These are phyloP conservation scores for Rhizophlyctis rosea DNA, from an alignment of 192 early-diverging fungal genomes.

Conservation along the genomic window DNA sequence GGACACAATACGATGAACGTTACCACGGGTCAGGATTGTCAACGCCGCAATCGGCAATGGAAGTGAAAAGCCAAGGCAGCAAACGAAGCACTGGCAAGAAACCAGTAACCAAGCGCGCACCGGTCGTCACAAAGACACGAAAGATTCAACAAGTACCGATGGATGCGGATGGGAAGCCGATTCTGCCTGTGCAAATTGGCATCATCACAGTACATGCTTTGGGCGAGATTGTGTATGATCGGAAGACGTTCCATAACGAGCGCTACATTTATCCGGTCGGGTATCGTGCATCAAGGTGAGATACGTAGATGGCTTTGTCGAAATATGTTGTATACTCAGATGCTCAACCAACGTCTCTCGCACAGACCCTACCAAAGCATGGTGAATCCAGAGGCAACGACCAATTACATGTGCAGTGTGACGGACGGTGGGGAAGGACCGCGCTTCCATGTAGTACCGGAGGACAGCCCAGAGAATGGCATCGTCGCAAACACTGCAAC, in stretches of 20 bases:
- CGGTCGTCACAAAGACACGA: constrained; percentile 16
- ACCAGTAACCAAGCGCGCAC: not conserved
- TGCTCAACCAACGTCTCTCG: not conserved
- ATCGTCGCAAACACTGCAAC: constrained; percentile 77
- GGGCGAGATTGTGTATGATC: constrained; percentile 73
- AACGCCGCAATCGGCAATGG: not conserved
- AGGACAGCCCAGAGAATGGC: constrained; percentile 69
- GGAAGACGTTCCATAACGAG: constrained; percentile 79
- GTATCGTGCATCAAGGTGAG: constrained; percentile 57
- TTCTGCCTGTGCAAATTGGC: constrained; percentile 76
- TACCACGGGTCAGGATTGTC: not conserved
- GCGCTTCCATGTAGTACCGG: constrained; percentile 77
- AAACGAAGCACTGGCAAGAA: not conserved
- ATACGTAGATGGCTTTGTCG: too few relatives aligned
- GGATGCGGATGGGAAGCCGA: constrained; percentile 65
- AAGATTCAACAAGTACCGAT: constrained; percentile 28
- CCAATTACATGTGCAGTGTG: constrained; percentile 66
- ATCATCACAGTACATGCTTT: constrained; percentile 69
- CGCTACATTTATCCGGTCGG: constrained; percentile 92
- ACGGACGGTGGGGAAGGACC: constrained; percentile 75
- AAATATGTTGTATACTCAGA: too few relatives aligned
- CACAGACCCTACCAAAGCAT: constrained; percentile 66
- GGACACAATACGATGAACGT: not conserved
- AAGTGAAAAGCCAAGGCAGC: not conserved
- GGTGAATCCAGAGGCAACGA: constrained; percentile 52